Evolutionary conservation across 2,329 filamentous ascomycete species (phyloP), one percentile per base, ranked within the genome.

Genomic region (Diaporthe helianthi): DNA sequence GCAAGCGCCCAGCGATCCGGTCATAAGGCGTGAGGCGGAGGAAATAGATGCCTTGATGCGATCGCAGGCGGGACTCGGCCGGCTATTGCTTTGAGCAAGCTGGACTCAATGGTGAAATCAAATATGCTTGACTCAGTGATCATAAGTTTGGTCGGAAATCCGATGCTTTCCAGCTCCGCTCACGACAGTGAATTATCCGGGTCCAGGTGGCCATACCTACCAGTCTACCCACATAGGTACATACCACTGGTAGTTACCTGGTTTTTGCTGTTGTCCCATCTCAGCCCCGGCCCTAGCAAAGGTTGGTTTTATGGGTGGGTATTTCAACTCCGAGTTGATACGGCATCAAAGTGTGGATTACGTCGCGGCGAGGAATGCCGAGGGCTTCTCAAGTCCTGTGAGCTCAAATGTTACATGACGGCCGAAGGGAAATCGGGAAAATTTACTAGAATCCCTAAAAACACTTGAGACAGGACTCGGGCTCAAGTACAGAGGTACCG

Each of bases 41-140:
- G 64, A 70, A 22, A 64, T 70, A 9, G 33, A 26, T 2, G 64
- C 41, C 6, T 12, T 55, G 26, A 26, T 46, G 41, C 38, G 64
- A 29, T 54, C 64, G 7, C 51, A 58, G 52, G 64, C 64, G 9
- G 64, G 64, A 8, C 64, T 67, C 9, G 64, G 64, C 13, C 64
- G 64, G 5, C 47, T 67, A 31, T 26, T 67, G 64, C 64, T 58
- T n/a, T 67, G 41, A 67, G 26, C 33, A n/a, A n/a, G n/a, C 29
- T 49, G 13, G 13, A 10, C 4, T 24, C 6, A 19, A 61, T 10
- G 58, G 15, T 3, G 26, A 44, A 26, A 10, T 33, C 19, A 33
- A 1, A 47, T 2, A 17, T 33, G 26, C 41, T 10, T 36, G n/a
- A 4, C 7, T 31, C 26, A 9, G 13, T 46, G 13, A 33, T 10